These are phyloP conservation scores for Penicillium sp. DNA, from an alignment of 2,329 filamentous ascomycete genomes.

Conservation along the genomic window DNA sequence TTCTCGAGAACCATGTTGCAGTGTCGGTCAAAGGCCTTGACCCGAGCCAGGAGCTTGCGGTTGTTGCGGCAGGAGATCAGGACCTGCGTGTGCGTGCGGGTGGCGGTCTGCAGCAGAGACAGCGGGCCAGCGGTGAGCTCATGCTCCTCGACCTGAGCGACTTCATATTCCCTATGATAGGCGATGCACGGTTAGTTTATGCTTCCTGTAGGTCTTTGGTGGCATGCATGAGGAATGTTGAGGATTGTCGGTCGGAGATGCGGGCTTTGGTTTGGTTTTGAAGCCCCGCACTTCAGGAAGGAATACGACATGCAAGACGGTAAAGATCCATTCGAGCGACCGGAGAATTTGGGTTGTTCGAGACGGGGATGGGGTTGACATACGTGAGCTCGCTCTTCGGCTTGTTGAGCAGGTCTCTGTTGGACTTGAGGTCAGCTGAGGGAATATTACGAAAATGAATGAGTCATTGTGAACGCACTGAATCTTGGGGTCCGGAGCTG, in stretches of 20 bases:
- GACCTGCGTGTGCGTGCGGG: conserved; percentile 89
- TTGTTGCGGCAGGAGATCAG: conserved; percentile 98
- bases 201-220: conserved; percentile 8
- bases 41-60: conserved; percentile 91
- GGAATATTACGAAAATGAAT: conserved; percentile 3
- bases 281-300: conserved; percentile 13
- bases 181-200: conserved; percentile 22
- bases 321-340: conserved; percentile 3
- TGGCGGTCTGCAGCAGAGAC: conserved; percentile 93
- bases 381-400: conserved; percentile 88
- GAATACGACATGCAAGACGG: conserved; percentile 5
- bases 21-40: conserved; percentile 97
- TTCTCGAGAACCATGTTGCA: conserved; percentile 99
- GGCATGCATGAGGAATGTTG: conserved; percentile 18
- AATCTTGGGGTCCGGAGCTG: conserved; percentile 58
- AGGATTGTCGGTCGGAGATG: conserved; percentile 10
- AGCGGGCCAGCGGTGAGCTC: conserved; percentile 76
- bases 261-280: background rate
- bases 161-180: conserved; percentile 73
- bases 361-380: conserved; percentile 34
- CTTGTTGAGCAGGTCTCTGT: conserved; percentile 82
- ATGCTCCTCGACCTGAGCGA: conserved; percentile 73
- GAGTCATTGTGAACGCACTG: conserved; percentile 52
- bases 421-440: conserved; percentile 19
- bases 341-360: background rate